These are phyloP conservation scores for Aspergillus unguis DNA, from an alignment of 2,329 filamentous ascomycete species.

Conservation along the genomic window DNA sequence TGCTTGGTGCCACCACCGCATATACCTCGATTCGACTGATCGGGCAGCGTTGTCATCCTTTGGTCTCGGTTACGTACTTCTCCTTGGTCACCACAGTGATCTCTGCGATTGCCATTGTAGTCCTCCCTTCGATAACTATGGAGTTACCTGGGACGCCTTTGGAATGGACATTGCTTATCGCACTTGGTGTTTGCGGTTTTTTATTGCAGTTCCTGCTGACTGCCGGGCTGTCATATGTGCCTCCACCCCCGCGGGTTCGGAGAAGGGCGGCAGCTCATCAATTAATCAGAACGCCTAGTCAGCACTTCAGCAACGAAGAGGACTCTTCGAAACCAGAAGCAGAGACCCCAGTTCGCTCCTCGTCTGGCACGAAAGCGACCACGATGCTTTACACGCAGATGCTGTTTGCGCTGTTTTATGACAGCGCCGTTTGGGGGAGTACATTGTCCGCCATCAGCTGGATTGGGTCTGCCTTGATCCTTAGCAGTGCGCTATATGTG, in stretches of 20 bases:
- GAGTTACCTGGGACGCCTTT: slow-evolving; percentile 51
- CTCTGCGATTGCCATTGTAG: slow-evolving; percentile 57
- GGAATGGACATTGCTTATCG: slow-evolving; percentile 66
- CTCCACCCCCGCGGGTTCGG: slow-evolving; percentile 40
- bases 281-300: not conserved
- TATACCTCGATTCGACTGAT: slow-evolving; percentile 78
- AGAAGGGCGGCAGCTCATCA: not conserved
- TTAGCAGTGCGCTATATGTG: slow-evolving; percentile 64
- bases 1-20: slow-evolving; percentile 70
- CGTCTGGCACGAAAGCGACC: slow-evolving; percentile 50
- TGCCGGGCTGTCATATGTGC: slow-evolving; percentile 69
- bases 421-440: slow-evolving; percentile 61
- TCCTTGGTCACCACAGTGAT: slow-evolving; percentile 67
- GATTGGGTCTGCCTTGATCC: slow-evolving; percentile 60
- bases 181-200: slow-evolving; percentile 72
- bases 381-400: slow-evolving; percentile 69
- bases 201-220: slow-evolving; percentile 84
- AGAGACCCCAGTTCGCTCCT: slow-evolving; percentile 6
- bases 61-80: slow-evolving; percentile 88
- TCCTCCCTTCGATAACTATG: slow-evolving; percentile 56
- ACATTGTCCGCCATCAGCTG: slow-evolving; percentile 58
- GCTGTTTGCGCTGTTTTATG: slow-evolving; percentile 64
- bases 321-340: slow-evolving; percentile 2
- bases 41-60: slow-evolving; percentile 71
- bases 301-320: slow-evolving; percentile 4